Percentiles rank a stretch among this genome's conserved stretches.
These are phyloP conservation scores for Liquidambar formosana DNA, from an alignment of 164 flowering plant species.

Conservation along the genomic window DNA sequence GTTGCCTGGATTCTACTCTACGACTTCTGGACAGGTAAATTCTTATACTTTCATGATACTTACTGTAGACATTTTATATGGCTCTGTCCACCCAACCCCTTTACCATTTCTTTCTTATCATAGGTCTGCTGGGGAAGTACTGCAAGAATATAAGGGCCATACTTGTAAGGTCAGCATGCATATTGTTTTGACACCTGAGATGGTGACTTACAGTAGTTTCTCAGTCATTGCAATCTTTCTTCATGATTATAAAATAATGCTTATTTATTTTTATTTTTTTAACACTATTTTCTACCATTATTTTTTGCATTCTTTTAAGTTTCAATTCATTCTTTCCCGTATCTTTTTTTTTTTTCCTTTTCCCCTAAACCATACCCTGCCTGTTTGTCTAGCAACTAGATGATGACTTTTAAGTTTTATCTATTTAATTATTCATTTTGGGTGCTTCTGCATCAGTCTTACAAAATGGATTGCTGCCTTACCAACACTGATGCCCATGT, in stretches of 20 bases:
- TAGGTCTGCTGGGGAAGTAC: conserved; percentile 80
- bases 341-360: neutral
- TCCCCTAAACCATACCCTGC: neutral
- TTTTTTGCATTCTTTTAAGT: neutral
- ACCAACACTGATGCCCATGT: conserved; percentile 92
- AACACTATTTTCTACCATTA: neutral
- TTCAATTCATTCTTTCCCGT: neutral
- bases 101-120: conserved; percentile 15
- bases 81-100: neutral
- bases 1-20: conserved; percentile 91
- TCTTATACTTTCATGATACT: neutral
- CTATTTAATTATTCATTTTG: neutral
- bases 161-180: conserved; percentile 81
- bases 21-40: conserved; percentile 85
- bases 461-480: conserved; percentile 92
- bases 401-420: neutral
- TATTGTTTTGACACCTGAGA: neutral
- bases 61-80: neutral
- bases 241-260: neutral
- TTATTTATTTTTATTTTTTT: neutral
- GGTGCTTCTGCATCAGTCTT: conserved; percentile 52
- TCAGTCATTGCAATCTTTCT: neutral
- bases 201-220: neutral
- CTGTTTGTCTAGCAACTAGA: neutral
- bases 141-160: conserved; percentile 96